Evolutionary conservation across 2,329 filamentous ascomycete species (phyloP).

Genomic region (Ceratocystis papillata): DNA sequence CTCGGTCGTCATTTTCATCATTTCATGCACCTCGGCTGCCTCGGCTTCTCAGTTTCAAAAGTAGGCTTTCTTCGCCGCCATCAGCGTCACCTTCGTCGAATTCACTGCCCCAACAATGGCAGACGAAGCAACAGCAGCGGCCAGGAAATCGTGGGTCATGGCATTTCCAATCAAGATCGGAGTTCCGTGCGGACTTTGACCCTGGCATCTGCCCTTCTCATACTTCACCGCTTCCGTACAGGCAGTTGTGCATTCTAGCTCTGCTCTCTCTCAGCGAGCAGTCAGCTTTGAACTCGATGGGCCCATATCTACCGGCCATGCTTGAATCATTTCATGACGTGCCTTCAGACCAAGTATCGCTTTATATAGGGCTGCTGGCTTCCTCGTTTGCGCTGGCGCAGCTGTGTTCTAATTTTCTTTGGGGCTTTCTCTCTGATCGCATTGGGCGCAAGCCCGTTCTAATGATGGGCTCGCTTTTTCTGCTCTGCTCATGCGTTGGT

Average conservation of each 20-base stretch:
- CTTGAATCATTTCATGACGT: constrained; percentile 75
- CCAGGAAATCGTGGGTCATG: background rate
- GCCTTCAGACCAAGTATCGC: constrained; percentile 55
- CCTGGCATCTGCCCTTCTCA: constrained; percentile 30
- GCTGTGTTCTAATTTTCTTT: constrained; percentile 71
- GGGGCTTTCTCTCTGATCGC: constrained; percentile 49
- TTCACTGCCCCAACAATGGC: background rate
- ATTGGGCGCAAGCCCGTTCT: constrained; percentile 64
- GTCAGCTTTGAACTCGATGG: constrained; percentile 92
- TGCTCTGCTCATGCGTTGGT: constrained; percentile 66
- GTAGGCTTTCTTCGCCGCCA: background rate
- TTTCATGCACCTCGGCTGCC: constrained; percentile 15
- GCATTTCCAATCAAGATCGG: constrained; percentile 1
- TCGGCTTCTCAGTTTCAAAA: constrained; percentile 9
- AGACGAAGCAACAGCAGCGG: background rate
- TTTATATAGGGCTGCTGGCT: constrained; percentile 85
- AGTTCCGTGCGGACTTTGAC: background rate
- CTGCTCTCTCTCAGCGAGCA: constrained; percentile 87
- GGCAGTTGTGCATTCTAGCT: constrained; percentile 74
- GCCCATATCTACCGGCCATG: constrained; percentile 91
- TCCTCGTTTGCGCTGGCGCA: constrained; percentile 88
- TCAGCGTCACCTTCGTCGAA: background rate
- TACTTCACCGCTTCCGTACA: constrained; percentile 58
- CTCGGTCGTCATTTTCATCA: constrained; percentile 15
- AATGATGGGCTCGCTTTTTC: constrained; percentile 67